Conservation (phyloP, 768 basidiomycete genomes). For the Lentinula edodes region DNA sequence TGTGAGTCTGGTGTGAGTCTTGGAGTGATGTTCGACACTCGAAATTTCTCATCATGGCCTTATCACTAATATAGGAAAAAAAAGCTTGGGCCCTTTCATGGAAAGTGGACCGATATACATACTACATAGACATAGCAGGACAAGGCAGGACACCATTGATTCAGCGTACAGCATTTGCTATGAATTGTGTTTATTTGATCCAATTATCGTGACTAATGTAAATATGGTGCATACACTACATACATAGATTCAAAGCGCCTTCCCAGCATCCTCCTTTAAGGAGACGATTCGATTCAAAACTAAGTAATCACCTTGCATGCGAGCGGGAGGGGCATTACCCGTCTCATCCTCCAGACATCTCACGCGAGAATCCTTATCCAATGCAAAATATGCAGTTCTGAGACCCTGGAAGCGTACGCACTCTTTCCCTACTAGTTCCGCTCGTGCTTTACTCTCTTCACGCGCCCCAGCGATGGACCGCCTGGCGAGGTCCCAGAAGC, state of each 20-base stretch:
- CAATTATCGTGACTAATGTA: neutral
- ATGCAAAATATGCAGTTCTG: constrained; percentile 89
- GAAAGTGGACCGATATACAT: too few relatives aligned
- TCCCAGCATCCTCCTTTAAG: constrained; percentile 91
- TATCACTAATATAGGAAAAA: too few relatives aligned
- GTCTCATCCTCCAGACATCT: constrained; percentile 52
- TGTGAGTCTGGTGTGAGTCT: too few relatives aligned
- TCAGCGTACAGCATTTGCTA: too few relatives aligned
- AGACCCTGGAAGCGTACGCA: constrained; percentile 95
- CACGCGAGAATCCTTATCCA: constrained; percentile 81
- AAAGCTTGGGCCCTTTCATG: too few relatives aligned
- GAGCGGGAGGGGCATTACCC: constrained; percentile 32
- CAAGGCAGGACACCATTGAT: too few relatives aligned
- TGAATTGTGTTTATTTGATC: too few relatives aligned
- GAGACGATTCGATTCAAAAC: constrained; percentile 91
- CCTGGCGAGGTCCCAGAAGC: constrained; percentile 83
- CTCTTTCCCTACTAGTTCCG: constrained; percentile 79
- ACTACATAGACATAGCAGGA: too few relatives aligned
- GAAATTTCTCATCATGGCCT: too few relatives aligned
- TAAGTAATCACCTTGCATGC: constrained; percentile 68
- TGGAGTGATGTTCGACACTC: too few relatives aligned
- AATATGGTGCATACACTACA: neutral
- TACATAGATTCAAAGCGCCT: constrained; percentile 24
- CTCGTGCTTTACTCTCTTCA: constrained; percentile 57
- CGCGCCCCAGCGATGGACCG: constrained; percentile 58